Evolutionary conservation across 495 filamentous ascomycete genomes (phyloP).

Genomic region (Friedmanniomyces endolithicus): DNA sequence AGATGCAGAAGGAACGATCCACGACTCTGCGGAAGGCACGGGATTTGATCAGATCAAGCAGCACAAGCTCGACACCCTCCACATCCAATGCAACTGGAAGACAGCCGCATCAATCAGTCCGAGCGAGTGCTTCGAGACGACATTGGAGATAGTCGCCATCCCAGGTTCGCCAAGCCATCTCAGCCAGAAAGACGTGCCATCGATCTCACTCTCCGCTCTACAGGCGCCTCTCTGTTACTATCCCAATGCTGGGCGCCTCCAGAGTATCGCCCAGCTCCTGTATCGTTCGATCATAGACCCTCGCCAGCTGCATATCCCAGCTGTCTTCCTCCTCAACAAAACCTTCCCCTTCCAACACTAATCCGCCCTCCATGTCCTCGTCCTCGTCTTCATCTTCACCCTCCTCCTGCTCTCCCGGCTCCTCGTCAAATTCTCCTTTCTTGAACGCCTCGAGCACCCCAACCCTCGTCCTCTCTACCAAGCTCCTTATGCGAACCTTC

Average conservation of each 20-base stretch:
- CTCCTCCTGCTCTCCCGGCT: slow-evolving; percentile 24
- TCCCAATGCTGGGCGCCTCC: slow-evolving; percentile 31
- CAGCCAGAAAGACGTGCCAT: not conserved
- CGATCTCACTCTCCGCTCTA: not conserved
- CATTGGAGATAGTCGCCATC: no score
- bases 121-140: no score
- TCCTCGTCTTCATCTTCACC: slow-evolving; percentile 27
- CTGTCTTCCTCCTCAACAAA: slow-evolving; percentile 29
- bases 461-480: slow-evolving; percentile 59
- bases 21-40: no score
- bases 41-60: no score
- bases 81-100: no score
- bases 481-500: slow-evolving; percentile 68
- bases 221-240: slow-evolving; percentile 26
- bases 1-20: no score
- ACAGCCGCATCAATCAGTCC: no score
- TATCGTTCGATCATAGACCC: slow-evolving; percentile 68
- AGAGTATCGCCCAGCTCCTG: slow-evolving; percentile 54
- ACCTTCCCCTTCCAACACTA: slow-evolving; percentile 29
- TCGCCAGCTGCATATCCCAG: slow-evolving; percentile 56
- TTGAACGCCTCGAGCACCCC: slow-evolving; percentile 50
- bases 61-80: no score
- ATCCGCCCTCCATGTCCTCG: slow-evolving; percentile 25
- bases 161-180: no score
- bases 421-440: slow-evolving; percentile 26